A percentile compares a stretch with the other conserved stretches of the same genome.
Evolutionary conservation across 73 alveolate species (phyloP).

Genomic region (Paramecium sonneborni): DNA sequence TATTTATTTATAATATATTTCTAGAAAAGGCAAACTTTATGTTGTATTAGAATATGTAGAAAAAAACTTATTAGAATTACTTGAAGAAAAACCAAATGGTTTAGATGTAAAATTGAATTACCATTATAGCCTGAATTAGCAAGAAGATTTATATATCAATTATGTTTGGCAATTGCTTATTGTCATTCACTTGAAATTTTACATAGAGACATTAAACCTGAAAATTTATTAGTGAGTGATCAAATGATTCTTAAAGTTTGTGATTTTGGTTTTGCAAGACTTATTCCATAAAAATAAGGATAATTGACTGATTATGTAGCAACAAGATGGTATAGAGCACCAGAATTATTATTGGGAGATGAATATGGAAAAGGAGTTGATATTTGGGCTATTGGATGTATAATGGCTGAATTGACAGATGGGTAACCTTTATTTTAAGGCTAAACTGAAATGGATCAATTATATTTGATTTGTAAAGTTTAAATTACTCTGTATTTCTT

Average conservation of each 20-base stretch:
- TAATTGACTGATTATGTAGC: slow-evolving; percentile 84
- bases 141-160: slow-evolving; percentile 68
- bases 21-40: slow-evolving; percentile 77
- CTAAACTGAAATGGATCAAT: not conserved
- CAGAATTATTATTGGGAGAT: slow-evolving; percentile 76
- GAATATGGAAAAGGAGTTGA: slow-evolving; percentile 84
- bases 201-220: slow-evolving; percentile 92
- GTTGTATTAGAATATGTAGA: slow-evolving; percentile 79
- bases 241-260: slow-evolving; percentile 57
- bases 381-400: slow-evolving; percentile 88
- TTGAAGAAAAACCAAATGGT: slow-evolving; percentile 82
- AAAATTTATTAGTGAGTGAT: slow-evolving; percentile 71
- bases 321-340: slow-evolving; percentile 75
- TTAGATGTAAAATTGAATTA: slow-evolving; percentile 51
- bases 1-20: not conserved
- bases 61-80: slow-evolving; percentile 75
- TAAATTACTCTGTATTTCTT: slow-evolving; percentile 79
- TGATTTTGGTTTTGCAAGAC: slow-evolving; percentile 72
- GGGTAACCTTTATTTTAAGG: slow-evolving; percentile 92
- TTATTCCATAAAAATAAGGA: slow-evolving; percentile 73
- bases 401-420: slow-evolving; percentile 86
- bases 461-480: slow-evolving; percentile 60
- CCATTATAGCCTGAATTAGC: slow-evolving; percentile 75
- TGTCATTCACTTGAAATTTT: slow-evolving; percentile 79
- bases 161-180: slow-evolving; percentile 73